phyloP scores from a whole-genome alignment of 331 rosid species.

The Telfairia occidentalis region DNA sequence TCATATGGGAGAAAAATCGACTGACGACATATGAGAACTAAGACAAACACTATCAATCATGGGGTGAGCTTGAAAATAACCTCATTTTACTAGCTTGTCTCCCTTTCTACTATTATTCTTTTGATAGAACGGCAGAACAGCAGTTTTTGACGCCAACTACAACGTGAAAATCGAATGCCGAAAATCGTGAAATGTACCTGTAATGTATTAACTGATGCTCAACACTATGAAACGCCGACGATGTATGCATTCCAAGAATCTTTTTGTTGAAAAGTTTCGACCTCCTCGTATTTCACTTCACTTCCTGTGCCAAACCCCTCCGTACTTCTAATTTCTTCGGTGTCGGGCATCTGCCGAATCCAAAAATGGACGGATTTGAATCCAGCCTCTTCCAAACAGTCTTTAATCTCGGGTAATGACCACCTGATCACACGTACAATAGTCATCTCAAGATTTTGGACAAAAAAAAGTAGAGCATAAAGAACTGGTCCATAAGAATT shows the following conservation, averaged over 20 bases:
- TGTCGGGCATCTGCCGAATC: conserved; percentile 72
- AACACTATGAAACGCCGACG: conserved; percentile 53
- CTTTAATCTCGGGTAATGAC: conserved; percentile 89
- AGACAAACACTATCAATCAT: not conserved
- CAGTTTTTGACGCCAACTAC: not conserved
- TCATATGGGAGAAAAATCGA: not conserved
- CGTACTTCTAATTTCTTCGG: conserved; percentile 31
- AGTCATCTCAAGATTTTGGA: not conserved
- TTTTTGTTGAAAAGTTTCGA: conserved; percentile 51
- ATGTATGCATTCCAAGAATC: conserved; percentile 93
- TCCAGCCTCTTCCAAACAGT: conserved; percentile 85
- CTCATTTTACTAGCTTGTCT: not conserved
- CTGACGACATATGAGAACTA: not conserved
- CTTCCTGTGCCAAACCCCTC: conserved; percentile 63
- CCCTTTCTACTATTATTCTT: not conserved
- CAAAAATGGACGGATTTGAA: conserved; percentile 67
- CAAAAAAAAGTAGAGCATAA: not conserved
- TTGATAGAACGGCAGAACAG: not conserved
- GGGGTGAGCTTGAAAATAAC: not conserved
- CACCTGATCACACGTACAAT: conserved; percentile 40
- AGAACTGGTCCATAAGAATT: not conserved
- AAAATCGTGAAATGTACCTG: not conserved
- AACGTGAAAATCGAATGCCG: not conserved
- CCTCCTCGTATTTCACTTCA: conserved; percentile 68
- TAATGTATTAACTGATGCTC: not conserved